Conservation (phyloP, 2,329 filamentous ascomycete genomes). For the Endothia cerciana region DNA sequence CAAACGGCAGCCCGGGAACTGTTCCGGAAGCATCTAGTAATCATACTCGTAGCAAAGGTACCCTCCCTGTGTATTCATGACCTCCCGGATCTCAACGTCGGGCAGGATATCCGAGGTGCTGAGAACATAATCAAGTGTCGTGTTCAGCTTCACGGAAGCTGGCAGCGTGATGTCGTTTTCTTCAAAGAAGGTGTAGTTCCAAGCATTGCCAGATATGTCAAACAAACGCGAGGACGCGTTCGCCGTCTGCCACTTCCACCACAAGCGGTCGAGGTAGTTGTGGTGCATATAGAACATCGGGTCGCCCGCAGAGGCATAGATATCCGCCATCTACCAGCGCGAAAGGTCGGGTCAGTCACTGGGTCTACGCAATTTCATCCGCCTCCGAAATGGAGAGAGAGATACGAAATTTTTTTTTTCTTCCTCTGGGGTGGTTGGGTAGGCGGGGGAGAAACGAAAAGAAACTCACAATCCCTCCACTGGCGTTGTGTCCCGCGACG, state of each 20-base stretch:
- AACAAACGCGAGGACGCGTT: conserved; percentile 5
- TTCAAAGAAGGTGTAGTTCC: conserved; percentile 8
- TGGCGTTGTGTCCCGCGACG: conserved; percentile 1
- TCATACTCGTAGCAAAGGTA: conserved; percentile 14
- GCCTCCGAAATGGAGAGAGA: background rate
- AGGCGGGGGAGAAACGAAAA: background rate
- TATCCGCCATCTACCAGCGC: conserved; percentile 27
- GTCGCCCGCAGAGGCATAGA: conserved; percentile 32
- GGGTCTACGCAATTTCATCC: background rate
- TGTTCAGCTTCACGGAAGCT: conserved; percentile 1
- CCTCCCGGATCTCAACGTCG: conserved; percentile 6
- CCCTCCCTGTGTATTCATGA: conserved; percentile 21
- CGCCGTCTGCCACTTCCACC: conserved; percentile 32
- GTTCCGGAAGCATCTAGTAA: background rate
- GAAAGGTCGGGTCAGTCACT: background rate
- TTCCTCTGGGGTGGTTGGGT: background rate
- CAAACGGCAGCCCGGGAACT: background rate
- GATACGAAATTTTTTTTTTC: background rate
- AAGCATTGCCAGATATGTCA: conserved; percentile 19
- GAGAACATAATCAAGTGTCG: conserved; percentile 12
- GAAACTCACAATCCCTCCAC: conserved; percentile 2
- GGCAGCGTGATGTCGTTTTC: conserved; percentile 1
- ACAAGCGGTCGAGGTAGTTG: conserved; percentile 35
- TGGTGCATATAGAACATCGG: conserved; percentile 43
- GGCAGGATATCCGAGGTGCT: conserved; percentile 8